Conservation (phyloP, 805 yeast genomes). For the Kluyveromyces lactis region DNA sequence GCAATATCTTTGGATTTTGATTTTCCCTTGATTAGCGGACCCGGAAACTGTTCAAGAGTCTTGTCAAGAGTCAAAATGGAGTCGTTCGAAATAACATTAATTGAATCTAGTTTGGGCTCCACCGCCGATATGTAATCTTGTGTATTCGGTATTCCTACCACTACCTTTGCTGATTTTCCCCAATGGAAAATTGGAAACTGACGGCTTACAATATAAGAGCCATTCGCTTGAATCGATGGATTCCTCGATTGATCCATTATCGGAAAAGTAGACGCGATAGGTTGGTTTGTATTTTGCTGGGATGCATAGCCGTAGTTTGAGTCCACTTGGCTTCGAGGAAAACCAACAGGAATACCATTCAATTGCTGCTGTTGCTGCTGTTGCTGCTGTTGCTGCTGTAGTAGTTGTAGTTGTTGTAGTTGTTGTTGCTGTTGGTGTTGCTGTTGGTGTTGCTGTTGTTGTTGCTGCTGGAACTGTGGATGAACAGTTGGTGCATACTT, state of each 20-base stretch:
- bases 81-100: conserved; percentile 33
- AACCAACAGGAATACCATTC: no score
- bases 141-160: conserved; percentile 36
- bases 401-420: conserved; percentile 19
- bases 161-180: conserved; percentile 40
- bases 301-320: no score
- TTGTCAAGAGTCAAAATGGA: conserved; percentile 27
- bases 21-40: conserved; percentile 48
- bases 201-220: conserved; percentile 33
- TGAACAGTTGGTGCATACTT: conserved; percentile 35
- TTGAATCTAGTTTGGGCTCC: conserved; percentile 7
- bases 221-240: neutral
- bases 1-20: conserved; percentile 59
- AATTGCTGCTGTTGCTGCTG: no score
- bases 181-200: conserved; percentile 77
- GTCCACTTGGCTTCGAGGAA: no score
- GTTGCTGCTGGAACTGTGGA: conserved; percentile 18
- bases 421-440: no score
- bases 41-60: conserved; percentile 29
- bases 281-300: no score
- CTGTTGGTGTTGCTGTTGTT: no score
- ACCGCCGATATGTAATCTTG: conserved; percentile 7
- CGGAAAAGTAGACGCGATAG: no score
- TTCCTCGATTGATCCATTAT: neutral
- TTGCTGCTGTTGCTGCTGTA: conserved; percentile 4